phyloP scores from a whole-genome alignment of 2,329 filamentous ascomycete species.

The Aspergillus tanneri region DNA sequence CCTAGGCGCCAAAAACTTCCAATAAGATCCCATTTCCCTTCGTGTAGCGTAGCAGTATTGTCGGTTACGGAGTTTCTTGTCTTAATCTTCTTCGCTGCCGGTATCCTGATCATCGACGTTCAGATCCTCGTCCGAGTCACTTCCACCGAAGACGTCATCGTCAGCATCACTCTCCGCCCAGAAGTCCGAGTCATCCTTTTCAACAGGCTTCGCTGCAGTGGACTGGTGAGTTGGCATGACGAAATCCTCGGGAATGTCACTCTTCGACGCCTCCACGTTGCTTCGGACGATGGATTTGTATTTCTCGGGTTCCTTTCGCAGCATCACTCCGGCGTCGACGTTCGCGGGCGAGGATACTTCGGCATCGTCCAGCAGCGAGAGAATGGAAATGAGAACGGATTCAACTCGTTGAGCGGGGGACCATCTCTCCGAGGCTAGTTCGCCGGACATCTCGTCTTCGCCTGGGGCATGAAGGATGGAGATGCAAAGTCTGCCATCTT shows the following conservation, averaged over 20 bases:
- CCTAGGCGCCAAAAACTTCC: conserved; percentile 5
- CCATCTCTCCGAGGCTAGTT: conserved; percentile 88
- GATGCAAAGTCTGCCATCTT: conserved; percentile 88
- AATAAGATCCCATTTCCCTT: background rate
- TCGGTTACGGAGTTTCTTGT: conserved; percentile 2
- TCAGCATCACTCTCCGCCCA: conserved; percentile 72
- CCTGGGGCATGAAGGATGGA: conserved; percentile 92
- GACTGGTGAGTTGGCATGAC: conserved; percentile 76
- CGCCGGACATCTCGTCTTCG: conserved; percentile 89
- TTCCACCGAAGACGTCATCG: conserved; percentile 75
- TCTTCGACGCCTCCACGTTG: conserved; percentile 70
- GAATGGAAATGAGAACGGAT: conserved; percentile 87
- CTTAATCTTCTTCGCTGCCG: conserved; percentile 57
- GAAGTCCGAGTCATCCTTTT: conserved; percentile 72
- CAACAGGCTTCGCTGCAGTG: conserved; percentile 53
- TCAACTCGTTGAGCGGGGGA: conserved; percentile 91
- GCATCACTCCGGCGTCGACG: conserved; percentile 84
- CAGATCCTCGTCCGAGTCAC: conserved; percentile 58
- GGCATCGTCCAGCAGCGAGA: conserved; percentile 88
- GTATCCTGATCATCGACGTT: conserved; percentile 47
- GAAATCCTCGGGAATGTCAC: conserved; percentile 76
- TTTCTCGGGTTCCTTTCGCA: conserved; percentile 67
- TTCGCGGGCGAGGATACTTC: conserved; percentile 93
- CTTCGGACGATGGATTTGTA: conserved; percentile 71
- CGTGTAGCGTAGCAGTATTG: background rate